phyloP scores from a whole-genome alignment of 2,329 filamentous ascomycete species.

The Dactylella cylindrospora region DNA sequence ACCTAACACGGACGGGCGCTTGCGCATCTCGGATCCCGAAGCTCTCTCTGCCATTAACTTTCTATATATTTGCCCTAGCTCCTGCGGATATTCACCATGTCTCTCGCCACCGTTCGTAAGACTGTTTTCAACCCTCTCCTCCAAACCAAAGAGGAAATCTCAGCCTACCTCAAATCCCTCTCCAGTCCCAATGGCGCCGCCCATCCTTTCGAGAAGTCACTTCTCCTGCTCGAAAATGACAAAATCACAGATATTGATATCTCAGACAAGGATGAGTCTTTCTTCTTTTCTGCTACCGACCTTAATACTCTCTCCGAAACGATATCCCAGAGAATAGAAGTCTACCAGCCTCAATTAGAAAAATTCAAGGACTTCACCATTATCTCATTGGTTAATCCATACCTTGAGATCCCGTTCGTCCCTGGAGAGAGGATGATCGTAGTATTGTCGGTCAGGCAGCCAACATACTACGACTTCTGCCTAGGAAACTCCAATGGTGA shows the following conservation, averaged over 20 bases:
- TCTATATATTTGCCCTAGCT: too few relatives aligned
- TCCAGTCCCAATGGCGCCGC: constrained; percentile 46
- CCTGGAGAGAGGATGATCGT: constrained; percentile 45
- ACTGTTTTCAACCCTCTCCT: constrained; percentile 48
- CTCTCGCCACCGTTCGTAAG: constrained; percentile 44
- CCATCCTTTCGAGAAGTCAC: constrained; percentile 46
- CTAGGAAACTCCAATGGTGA: constrained; percentile 45
- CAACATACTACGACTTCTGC: constrained; percentile 50
- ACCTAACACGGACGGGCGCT: too few relatives aligned
- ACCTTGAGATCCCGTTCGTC: constrained; percentile 45
- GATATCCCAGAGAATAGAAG: constrained; percentile 46
- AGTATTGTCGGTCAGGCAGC: constrained; percentile 46
- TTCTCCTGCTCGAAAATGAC: constrained; percentile 43
- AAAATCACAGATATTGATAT: constrained; percentile 47
- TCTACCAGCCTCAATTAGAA: constrained; percentile 43
- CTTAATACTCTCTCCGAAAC: constrained; percentile 48
- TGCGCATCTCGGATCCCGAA: too few relatives aligned
- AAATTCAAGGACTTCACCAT: constrained; percentile 44
- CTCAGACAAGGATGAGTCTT: constrained; percentile 47
- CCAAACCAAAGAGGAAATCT: constrained; percentile 46
- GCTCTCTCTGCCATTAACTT: too few relatives aligned
- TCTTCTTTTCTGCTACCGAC: constrained; percentile 49
- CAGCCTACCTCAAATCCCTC: constrained; percentile 42
- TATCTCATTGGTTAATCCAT: constrained; percentile 46
- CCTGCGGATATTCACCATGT: constrained; percentile 22